These are phyloP conservation scores for Cladosporium oxysporum DNA, from an alignment of 2,329 filamentous ascomycete species.

Conservation along the genomic window DNA sequence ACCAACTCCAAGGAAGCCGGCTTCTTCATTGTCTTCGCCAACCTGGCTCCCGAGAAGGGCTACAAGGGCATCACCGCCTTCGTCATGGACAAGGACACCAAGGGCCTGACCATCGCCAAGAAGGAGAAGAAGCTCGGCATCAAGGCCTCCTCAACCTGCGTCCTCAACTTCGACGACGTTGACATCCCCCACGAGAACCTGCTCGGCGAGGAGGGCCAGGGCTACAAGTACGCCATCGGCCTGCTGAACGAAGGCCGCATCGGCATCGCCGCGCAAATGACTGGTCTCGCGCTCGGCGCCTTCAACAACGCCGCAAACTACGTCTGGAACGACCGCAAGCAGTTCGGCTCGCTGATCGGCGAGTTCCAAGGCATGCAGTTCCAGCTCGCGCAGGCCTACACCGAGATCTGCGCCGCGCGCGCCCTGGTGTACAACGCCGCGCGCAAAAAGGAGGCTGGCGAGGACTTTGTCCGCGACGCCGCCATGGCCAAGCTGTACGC, in stretches of 20 bases:
- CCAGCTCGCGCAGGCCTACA: constrained; percentile 94
- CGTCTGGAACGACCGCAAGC: constrained; percentile 97
- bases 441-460: constrained; percentile 95
- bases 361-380: constrained; percentile 99
- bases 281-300: constrained; percentile 87
- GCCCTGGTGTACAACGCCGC: constrained; percentile 94
- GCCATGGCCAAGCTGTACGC: constrained; percentile 98
- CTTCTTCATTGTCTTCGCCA: constrained; percentile 98
- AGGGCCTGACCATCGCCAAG: constrained; percentile 93
- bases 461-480: constrained; percentile 92
- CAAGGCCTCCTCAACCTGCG: constrained; percentile 91
- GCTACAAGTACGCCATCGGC: constrained; percentile 97
- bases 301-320: constrained; percentile 94
- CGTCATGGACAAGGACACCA: constrained; percentile 83
- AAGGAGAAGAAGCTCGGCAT: constrained; percentile 99
- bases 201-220: constrained; percentile 83
- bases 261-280: constrained; percentile 98
- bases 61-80: constrained; percentile 98
- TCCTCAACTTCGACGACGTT: constrained; percentile 96
- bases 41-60: constrained; percentile 85
- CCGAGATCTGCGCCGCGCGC: constrained; percentile 87
- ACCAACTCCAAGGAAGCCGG: constrained; percentile 93
- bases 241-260: constrained; percentile 96
- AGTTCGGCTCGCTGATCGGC: constrained; percentile 90
- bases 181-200: constrained; percentile 85